Evolutionary conservation across 1,139 yeast species (phyloP).

Genomic region (Wickerhamomyces sp.): DNA sequence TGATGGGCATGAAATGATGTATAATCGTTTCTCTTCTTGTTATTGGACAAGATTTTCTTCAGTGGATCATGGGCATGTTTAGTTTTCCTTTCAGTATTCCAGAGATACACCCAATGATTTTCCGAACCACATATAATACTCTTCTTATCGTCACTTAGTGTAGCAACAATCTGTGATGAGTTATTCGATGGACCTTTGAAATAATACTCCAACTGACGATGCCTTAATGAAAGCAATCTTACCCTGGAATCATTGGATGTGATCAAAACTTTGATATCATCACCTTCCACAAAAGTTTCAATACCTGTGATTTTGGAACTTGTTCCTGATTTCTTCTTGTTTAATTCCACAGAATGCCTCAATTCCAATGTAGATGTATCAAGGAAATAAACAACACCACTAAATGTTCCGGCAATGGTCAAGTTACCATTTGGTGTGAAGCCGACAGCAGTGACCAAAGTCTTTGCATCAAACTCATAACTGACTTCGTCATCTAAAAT

Average conservation of each 20-base stretch:
- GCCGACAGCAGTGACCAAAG: constrained; percentile 61
- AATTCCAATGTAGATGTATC: constrained; percentile 62
- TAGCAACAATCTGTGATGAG: constrained; percentile 68
- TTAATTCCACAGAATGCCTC: constrained; percentile 50
- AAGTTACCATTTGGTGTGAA: constrained; percentile 67
- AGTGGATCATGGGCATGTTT: constrained; percentile 30
- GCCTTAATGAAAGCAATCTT: constrained; percentile 56
- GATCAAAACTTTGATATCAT: constrained; percentile 36
- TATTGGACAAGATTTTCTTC: constrained; percentile 21
- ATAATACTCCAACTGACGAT: constrained; percentile 54
- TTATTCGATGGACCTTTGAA: constrained; percentile 72
- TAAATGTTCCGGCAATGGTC: constrained; percentile 75
- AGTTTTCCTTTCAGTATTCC: constrained; percentile 38
- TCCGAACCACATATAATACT: constrained; percentile 58
- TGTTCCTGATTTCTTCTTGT: constrained; percentile 32
- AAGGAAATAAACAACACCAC: constrained; percentile 61
- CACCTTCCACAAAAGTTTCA: constrained; percentile 28
- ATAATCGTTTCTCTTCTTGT: constrained; percentile 35
- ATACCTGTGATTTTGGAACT: constrained; percentile 53
- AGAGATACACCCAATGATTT: constrained; percentile 67
- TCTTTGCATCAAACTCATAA: constrained; percentile 35
- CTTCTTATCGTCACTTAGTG: constrained; percentile 49
- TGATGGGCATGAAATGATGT: constrained; percentile 76
- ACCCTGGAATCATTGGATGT: constrained; percentile 82
- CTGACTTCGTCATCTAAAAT: constrained; percentile 67